Conservation (phyloP, 2,329 filamentous ascomycete genomes). For the Drechslerella stenobrocha region DNA sequence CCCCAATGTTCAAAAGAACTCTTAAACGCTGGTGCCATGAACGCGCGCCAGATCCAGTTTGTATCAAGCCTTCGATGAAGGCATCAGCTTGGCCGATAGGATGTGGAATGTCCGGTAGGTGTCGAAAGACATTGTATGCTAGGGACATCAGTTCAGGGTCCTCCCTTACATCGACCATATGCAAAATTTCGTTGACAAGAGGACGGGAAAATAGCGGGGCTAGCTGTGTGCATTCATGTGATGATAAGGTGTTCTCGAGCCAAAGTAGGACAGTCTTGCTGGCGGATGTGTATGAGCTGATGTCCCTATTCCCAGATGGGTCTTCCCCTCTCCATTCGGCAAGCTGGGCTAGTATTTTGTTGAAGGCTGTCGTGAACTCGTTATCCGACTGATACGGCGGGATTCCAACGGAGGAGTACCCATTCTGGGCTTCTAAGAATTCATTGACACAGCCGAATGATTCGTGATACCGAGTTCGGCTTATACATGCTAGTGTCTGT, state of each 20-base stretch:
- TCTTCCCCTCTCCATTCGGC: conserved; percentile 87
- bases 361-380: conserved; percentile 73
- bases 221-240: conserved; percentile 88
- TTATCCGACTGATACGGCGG: conserved; percentile 78
- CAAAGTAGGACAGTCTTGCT: conserved; percentile 95
- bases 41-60: conserved; percentile 77
- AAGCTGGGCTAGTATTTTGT: conserved; percentile 74
- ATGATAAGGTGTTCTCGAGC: conserved; percentile 88
- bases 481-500: conserved; percentile 81
- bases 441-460: conserved; percentile 78
- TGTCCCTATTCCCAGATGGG: conserved; percentile 83
- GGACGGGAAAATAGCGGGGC: conserved; percentile 85
- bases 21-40: conserved; percentile 96
- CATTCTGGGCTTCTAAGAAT: conserved; percentile 76
- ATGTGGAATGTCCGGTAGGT: conserved; percentile 93
- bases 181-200: conserved; percentile 88
- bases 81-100: conserved; percentile 78
- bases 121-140: conserved; percentile 94
- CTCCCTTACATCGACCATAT: conserved; percentile 99
- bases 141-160: conserved; percentile 92
- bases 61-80: conserved; percentile 83
- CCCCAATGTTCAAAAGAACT: conserved; percentile 96
- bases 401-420: conserved; percentile 77
- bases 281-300: conserved; percentile 90
- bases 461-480: conserved; percentile 89